A percentile compares a stretch with the other conserved stretches of the same genome.
These are phyloP conservation scores for Leccinum longicurvipes DNA, from an alignment of 768 basidiomycete genomes.

Conservation along the genomic window DNA sequence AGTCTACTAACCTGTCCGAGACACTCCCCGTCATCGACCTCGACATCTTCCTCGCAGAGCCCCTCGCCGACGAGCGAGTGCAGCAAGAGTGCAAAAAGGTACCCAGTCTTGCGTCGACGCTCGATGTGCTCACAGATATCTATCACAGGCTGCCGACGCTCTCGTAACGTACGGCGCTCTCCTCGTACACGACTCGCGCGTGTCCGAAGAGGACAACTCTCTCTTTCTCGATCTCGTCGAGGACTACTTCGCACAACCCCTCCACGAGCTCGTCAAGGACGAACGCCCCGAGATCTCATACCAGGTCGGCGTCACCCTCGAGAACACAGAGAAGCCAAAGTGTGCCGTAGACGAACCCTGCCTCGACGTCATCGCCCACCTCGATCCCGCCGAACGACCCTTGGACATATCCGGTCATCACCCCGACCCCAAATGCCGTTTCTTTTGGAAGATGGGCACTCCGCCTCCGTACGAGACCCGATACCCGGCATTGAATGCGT, in stretches of 20 bases:
- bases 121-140: background rate
- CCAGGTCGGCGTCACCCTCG: slow-evolving; percentile 93
- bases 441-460: slow-evolving; percentile 84
- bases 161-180: slow-evolving; percentile 84
- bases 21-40: slow-evolving; percentile 75
- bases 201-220: slow-evolving; percentile 76
- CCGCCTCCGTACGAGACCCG: slow-evolving; percentile 72
- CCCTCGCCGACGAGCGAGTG: slow-evolving; percentile 44
- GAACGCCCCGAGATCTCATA: slow-evolving; percentile 84
- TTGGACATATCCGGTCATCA: slow-evolving; percentile 76
- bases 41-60: slow-evolving; percentile 59
- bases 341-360: slow-evolving; percentile 85
- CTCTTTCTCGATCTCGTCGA: slow-evolving; percentile 87
- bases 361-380: slow-evolving; percentile 67
- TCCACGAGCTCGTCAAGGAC: slow-evolving; percentile 61
- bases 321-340: slow-evolving; percentile 91
- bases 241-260: slow-evolving; percentile 85
- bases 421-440: slow-evolving; percentile 93
- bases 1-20: slow-evolving; percentile 40
- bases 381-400: slow-evolving; percentile 79
- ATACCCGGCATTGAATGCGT: slow-evolving; percentile 74
- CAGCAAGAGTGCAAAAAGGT: slow-evolving; percentile 68
- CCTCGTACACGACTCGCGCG: slow-evolving; percentile 80
- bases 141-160: slow-evolving; percentile 70
- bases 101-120: background rate